phyloP scores from a whole-genome alignment of 306 rosid species.

The Cyclanthera cordifolia region DNA sequence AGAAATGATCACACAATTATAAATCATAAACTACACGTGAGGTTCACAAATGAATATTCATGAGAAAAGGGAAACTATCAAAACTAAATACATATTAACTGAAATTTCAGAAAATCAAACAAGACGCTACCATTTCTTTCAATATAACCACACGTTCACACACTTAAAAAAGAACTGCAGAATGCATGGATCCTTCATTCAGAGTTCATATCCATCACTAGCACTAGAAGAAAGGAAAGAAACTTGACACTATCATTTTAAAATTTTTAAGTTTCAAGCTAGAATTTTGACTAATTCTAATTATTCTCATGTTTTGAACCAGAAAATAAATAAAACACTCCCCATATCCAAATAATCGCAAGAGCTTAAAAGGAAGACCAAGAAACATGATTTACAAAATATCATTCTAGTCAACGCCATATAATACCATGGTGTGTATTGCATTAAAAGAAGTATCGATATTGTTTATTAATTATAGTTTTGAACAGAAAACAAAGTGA shows the following conservation, averaged over 20 bases:
- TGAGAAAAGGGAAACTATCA: not conserved
- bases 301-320: not conserved
- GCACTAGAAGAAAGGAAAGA: not conserved
- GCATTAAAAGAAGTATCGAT: no score
- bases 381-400: slow-evolving; percentile 1
- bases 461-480: no score
- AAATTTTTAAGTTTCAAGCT: not conserved
- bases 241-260: not conserved
- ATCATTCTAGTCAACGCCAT: not conserved
- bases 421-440: no score
- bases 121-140: not conserved
- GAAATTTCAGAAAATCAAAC: slow-evolving; percentile 1
- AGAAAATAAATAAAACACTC: not conserved
- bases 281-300: not conserved
- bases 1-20: not conserved
- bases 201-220: not conserved
- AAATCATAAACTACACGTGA: not conserved
- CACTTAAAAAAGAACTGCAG: not conserved
- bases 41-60: not conserved
- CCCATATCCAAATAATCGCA: not conserved
- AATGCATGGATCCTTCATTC: not conserved
- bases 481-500: no score
- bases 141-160: not conserved
- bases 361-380: not conserved
- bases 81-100: not conserved